Evolutionary conservation across 306 rosid genomes (phyloP), one percentile per base, ranked within the genome.

Genomic region (Benincasa hispida): DNA sequence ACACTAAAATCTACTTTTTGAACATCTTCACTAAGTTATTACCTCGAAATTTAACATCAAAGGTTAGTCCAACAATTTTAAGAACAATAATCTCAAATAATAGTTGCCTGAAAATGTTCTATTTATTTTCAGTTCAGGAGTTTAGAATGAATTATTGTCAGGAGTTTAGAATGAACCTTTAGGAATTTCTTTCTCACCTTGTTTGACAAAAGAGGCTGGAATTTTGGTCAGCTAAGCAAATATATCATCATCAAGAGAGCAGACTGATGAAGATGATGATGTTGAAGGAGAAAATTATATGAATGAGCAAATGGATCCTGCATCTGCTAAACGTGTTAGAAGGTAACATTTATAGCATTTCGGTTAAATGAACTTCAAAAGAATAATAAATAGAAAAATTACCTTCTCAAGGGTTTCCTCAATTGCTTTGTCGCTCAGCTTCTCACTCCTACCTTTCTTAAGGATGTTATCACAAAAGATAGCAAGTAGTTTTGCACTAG

Each of bases 201-300:
- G 80, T 39, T 35, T 55, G 79, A 88, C 76, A 60, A 83, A 63
- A 67, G 85, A 81, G 58, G 58, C 89, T 39, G 87, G 30, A 72
- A 81, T 76, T 74, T 60, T 81, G 12, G 63, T 66, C 65, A 87
- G 78, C 83, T 77, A 88, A 66, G 78, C 88, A 48, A 83, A 87
- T 35, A 88, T 96, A 78, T 92, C 90, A 77, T 92, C 90, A 75
- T 92, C 98, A 61, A 84, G 84, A 83, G 97, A 89, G 13, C 91
- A 96, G 18, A 94, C 92, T 45, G 97, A 92, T 8, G 99, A 94
- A 10, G 99, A 94, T 68, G 75, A 82, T 41, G 96, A 34, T 35
- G 50, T 22, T 3, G 74, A 68, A 68, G 74, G 91, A 83, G 97
- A 94, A 63, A 82, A 82, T 24, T 86, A 84, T 60, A 87, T 79